These are phyloP conservation scores for Cenchrus americanus DNA, from an alignment of 176 grass and related monocot genomes.

Conservation along the genomic window DNA sequence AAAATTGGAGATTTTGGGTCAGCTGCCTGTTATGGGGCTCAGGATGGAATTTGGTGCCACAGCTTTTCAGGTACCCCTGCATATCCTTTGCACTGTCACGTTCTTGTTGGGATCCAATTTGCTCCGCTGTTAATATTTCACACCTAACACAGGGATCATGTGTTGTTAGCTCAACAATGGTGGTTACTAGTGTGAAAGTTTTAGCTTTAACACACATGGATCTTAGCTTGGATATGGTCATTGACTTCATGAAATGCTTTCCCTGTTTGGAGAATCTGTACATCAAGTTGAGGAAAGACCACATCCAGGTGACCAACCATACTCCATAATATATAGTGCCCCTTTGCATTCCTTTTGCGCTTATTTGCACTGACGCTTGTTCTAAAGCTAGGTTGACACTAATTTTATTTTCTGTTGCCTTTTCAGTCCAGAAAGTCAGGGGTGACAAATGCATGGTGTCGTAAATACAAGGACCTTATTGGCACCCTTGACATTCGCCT, in stretches of 20 bases:
- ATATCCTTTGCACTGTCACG: background rate
- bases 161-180: background rate
- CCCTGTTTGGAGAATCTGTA: conserved; percentile 3
- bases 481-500: background rate
- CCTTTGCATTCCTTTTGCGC: background rate
- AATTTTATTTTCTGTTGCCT: background rate
- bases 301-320: background rate
- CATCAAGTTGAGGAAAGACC: background rate
- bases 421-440: background rate
- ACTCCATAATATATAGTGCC: background rate
- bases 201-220: background rate
- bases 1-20: too few relatives aligned
- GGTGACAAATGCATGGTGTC: background rate
- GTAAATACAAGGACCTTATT: background rate
- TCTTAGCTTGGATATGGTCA: background rate
- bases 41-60: too few relatives aligned
- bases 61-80: background rate
- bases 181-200: background rate
- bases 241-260: background rate
- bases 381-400: background rate
- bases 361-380: background rate
- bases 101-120: too few relatives aligned
- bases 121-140: background rate
- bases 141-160: background rate
- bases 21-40: too few relatives aligned